These are phyloP conservation scores for Neurospora sp. DNA, from an alignment of 495 filamentous ascomycete species.

Conservation along the genomic window DNA sequence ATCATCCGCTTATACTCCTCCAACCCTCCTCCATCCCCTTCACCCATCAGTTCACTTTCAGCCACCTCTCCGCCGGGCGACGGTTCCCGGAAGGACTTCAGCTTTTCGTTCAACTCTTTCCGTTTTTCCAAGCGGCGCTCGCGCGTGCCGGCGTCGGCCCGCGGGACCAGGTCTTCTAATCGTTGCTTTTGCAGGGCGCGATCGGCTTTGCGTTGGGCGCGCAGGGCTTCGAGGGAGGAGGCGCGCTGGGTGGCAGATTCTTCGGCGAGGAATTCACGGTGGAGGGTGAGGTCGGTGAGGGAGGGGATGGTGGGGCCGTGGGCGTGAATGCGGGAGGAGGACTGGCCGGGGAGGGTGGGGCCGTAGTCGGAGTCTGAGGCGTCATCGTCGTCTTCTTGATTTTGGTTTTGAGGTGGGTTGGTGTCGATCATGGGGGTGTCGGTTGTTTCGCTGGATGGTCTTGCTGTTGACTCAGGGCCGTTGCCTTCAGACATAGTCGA, in stretches of 20 bases:
- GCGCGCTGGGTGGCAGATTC: constrained; percentile 27
- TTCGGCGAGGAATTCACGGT: constrained; percentile 40
- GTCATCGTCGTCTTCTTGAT: constrained; percentile 34
- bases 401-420: background rate
- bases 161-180: constrained; percentile 72
- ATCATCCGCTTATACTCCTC: constrained; percentile 49
- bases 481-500: background rate
- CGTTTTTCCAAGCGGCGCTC: constrained; percentile 83
- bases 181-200: constrained; percentile 48
- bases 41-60: constrained; percentile 55
- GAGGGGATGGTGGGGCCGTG: constrained; percentile 68
- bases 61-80: constrained; percentile 47
- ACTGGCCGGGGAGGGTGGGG: constrained; percentile 48
- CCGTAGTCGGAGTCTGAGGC: constrained; percentile 61
- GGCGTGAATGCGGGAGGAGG: constrained; percentile 10
- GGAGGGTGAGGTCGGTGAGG: constrained; percentile 61
- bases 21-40: constrained; percentile 34
- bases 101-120: constrained; percentile 43
- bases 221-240: constrained; percentile 43
- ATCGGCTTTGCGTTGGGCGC: constrained; percentile 51
- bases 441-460: background rate
- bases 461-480: background rate
- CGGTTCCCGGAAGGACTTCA: constrained; percentile 50
- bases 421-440: background rate
- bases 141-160: constrained; percentile 74